Evolutionary conservation across 179 eudicot species (phyloP).

Genomic region (Silene vulgaris): DNA sequence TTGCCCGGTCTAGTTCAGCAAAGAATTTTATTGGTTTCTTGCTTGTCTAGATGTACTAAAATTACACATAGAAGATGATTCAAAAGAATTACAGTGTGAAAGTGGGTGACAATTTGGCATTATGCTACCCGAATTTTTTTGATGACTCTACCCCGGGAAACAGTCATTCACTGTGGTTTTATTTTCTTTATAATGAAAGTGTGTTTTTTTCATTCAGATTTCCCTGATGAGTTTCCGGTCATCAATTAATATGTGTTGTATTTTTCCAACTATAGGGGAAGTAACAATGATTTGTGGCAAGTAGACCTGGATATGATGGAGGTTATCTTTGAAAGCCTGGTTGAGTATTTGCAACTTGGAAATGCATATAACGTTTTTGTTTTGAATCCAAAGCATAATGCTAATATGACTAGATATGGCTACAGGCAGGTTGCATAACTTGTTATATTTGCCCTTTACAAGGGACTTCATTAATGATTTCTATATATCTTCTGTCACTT

Average conservation of each 20-base stretch:
- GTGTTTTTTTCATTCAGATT: background rate
- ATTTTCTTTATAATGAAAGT: background rate
- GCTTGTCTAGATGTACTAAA: background rate
- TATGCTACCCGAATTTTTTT: background rate
- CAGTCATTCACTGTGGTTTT: background rate
- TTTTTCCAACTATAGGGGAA: conserved; percentile 41
- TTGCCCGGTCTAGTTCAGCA: background rate
- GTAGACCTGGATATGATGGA: conserved; percentile 91
- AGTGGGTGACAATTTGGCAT: background rate
- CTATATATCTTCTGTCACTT: background rate
- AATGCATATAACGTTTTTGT: conserved; percentile 80
- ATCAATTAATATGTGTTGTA: conserved; percentile 3
- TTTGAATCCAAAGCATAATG: conserved; percentile 70
- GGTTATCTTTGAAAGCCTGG: conserved; percentile 68
- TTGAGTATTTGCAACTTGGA: conserved; percentile 77
- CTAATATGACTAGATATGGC: conserved; percentile 61
- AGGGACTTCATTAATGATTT: background rate
- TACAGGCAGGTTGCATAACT: conserved; percentile 51
- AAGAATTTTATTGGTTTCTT: background rate
- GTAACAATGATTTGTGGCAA: conserved; percentile 61
- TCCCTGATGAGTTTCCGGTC: background rate
- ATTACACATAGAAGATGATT: background rate
- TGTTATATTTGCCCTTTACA: background rate
- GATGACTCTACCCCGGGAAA: background rate
- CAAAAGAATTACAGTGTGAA: background rate